phyloP scores from a whole-genome alignment of 306 rosid species.

The Cucumis cinereus region DNA sequence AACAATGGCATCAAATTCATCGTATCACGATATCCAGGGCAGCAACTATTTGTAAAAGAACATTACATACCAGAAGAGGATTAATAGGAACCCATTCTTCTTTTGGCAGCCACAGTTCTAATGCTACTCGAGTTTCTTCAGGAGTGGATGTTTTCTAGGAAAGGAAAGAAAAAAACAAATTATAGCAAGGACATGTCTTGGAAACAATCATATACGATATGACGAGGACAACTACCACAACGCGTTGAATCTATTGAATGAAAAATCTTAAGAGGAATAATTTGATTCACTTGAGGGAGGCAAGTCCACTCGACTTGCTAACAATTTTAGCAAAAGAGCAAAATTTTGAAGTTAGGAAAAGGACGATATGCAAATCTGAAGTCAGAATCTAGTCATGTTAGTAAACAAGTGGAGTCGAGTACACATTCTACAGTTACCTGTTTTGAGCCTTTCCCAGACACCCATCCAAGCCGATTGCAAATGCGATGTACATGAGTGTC shows the following conservation, averaged over 20 bases:
- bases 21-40: not conserved
- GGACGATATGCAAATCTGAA: not conserved
- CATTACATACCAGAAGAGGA: conserved; percentile 68
- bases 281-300: not conserved
- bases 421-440: conserved; percentile 35
- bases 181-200: not conserved
- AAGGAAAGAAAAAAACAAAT: conserved; percentile 5
- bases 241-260: not conserved
- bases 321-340: not conserved
- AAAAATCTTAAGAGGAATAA: not conserved
- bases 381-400: conserved; percentile 7
- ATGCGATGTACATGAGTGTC: conserved; percentile 95
- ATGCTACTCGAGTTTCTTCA: conserved; percentile 72
- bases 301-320: not conserved
- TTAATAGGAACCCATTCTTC: conserved; percentile 93
- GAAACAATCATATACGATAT: not conserved
- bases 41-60: not conserved
- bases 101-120: conserved; percentile 82
- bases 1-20: not conserved
- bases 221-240: not conserved
- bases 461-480: conserved; percentile 93
- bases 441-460: conserved; percentile 49
- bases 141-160: conserved; percentile 67
- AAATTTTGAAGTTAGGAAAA: not conserved
- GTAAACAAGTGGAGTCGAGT: not conserved